Percentiles rank a stretch among this genome's conserved stretches.
phyloP scores from a whole-genome alignment of 2,329 filamentous ascomycete genomes.

The Zymoseptoria pseudotritici region DNA sequence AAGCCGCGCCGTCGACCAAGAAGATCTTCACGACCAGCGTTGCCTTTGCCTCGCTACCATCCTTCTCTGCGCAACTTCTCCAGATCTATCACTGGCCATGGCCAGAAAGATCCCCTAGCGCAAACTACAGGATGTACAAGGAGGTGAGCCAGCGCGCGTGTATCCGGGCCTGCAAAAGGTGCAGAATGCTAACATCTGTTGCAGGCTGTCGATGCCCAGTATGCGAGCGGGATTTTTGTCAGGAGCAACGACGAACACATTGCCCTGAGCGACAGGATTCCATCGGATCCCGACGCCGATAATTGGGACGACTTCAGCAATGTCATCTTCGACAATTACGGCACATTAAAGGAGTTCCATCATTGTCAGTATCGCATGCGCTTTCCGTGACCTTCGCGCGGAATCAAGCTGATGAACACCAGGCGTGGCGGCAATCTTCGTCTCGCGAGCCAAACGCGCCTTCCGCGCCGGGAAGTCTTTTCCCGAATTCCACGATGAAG shows the following conservation, averaged over 20 bases:
- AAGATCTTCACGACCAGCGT: not conserved
- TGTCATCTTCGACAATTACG: not conserved
- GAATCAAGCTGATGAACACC: constrained; percentile 4
- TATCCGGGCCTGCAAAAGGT: not conserved
- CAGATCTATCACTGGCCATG: constrained; percentile 13
- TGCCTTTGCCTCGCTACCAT: not conserved
- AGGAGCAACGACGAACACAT: constrained; percentile 2
- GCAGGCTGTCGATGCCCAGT: not conserved
- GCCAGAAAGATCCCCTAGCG: not conserved
- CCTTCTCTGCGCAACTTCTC: constrained; percentile 4
- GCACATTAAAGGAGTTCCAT: not conserved
- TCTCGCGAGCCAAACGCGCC: constrained; percentile 17
- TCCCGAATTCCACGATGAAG: constrained; percentile 17
- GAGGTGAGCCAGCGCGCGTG: not conserved
- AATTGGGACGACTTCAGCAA: constrained; percentile 16
- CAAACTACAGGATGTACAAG: not conserved
- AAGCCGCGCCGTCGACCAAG: not conserved
- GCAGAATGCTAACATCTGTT: not conserved
- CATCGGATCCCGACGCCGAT: constrained; percentile 12
- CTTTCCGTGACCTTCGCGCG: not conserved
- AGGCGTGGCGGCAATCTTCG: constrained; percentile 11
- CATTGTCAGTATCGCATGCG: not conserved
- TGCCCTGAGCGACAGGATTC: constrained; percentile 11
- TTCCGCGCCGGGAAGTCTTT: constrained; percentile 11
- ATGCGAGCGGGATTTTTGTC: not conserved